Conservation (phyloP, 345 rosid species). For the Salix udensis region DNA sequence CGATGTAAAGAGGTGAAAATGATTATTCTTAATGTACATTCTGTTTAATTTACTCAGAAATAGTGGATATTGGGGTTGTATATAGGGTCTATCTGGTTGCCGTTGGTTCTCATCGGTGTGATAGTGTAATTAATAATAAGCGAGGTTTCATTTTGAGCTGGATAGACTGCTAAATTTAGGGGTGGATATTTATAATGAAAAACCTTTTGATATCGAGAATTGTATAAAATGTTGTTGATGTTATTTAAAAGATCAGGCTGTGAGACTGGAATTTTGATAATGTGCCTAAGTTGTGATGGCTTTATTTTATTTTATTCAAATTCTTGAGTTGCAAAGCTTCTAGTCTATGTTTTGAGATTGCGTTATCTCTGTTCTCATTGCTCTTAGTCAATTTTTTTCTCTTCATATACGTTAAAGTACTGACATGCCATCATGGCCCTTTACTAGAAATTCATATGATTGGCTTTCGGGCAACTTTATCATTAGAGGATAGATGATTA, state of each 20-base stretch:
- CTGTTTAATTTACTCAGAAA: slow-evolving; percentile 16
- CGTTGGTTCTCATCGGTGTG: not conserved
- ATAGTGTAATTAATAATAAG: slow-evolving; percentile 13
- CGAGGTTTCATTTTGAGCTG: slow-evolving; percentile 2
- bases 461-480: not conserved
- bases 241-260: not conserved
- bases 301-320: not conserved
- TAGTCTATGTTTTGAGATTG: not conserved
- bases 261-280: not conserved
- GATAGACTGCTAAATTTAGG: not conserved
- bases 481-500: not conserved
- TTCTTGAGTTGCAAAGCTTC: not conserved
- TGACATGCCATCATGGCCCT: not conserved
- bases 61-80: slow-evolving; percentile 27
- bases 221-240: not conserved
- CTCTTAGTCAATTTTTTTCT: not conserved
- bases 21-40: slow-evolving; percentile 31
- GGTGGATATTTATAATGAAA: slow-evolving; percentile 1
- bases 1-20: slow-evolving; percentile 35
- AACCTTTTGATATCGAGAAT: not conserved
- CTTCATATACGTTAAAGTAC: not conserved
- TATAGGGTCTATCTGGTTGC: slow-evolving; percentile 19
- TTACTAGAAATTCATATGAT: not conserved
- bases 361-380: not conserved
- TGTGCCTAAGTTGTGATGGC: not conserved